Conservation (phyloP, 2,329 filamentous ascomycete species). For the Pyricularia pennisetigena region DNA sequence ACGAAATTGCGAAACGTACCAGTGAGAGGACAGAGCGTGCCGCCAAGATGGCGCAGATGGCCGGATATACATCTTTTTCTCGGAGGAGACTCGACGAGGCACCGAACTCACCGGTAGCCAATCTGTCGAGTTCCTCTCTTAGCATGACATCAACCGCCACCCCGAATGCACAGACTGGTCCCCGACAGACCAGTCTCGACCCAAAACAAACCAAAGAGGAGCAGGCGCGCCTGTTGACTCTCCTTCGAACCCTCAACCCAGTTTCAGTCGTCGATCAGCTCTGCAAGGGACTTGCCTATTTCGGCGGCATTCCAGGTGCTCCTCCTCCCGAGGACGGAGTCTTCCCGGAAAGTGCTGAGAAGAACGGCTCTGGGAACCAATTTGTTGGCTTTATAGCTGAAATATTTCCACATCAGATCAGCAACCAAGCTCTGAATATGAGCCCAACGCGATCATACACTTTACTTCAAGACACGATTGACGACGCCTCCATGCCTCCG, state of each 20-base stretch:
- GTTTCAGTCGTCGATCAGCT: constrained; percentile 50
- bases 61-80: constrained; percentile 41
- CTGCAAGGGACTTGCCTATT: constrained; percentile 53
- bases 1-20: constrained; percentile 47
- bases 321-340: constrained; percentile 36
- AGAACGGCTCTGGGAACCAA: constrained; percentile 46
- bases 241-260: constrained; percentile 46
- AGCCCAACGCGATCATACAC: background rate
- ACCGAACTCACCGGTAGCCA: background rate
- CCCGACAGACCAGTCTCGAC: constrained; percentile 17
- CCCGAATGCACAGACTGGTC: constrained; percentile 2
- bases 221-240: constrained; percentile 47
- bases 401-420: constrained; percentile 38
- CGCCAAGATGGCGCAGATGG: constrained; percentile 43
- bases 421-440: background rate
- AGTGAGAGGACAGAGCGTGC: constrained; percentile 52
- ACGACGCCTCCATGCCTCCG: background rate
- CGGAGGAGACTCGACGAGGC: constrained; percentile 26
- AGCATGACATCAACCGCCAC: background rate
- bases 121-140: background rate
- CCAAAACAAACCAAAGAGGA: constrained; percentile 45
- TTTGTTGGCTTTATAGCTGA: constrained; percentile 55
- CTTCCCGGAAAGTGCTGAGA: constrained; percentile 46
- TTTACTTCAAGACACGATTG: background rate
- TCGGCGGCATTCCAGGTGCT: constrained; percentile 48